Base-by-base conservation (phyloP, 2,329 filamentous ascomycete species). In the Colletotrichum cordylinicola region DNA sequence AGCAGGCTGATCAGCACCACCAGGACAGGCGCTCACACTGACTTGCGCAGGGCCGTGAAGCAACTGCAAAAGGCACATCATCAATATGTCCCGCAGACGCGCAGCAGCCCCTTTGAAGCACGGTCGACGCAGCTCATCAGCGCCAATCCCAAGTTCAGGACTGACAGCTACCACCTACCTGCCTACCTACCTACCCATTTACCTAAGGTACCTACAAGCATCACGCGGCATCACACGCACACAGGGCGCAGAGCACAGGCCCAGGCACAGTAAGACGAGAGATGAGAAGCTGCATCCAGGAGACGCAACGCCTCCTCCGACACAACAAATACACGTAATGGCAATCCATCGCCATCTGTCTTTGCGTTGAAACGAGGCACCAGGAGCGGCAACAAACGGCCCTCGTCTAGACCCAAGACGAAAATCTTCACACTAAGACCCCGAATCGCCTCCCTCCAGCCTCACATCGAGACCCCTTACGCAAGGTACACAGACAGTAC, bases 231-330 rank as follows among this genome's bases (percentile, higher is more conserved):
- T 31, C 64, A 66, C 37, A 31, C 64, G 48, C 64, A 31, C 62
- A 55, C 66, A 68, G 29, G 35, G 35, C 33, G 35, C 33, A 37
- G 52, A 37, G 68, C 48, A 72, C 55, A 61, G 68, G 69, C 68
- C 52, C 70, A 31, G 64, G 58, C 48, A 56, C 61, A 72, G 62
- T 67, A 35, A 67, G 72, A 64, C 58, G 70, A 72, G 52, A 68
- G 56, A 73, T 68, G 70, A 56, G 64, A 68, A 64, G 64, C 56
- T 33, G 64, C 66, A 66, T 39, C 33, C 72, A 31, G 35, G 60
- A 70, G 67, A 65, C 67, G 67, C 60, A 52, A 64, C 58, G 48
- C 58, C 72, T 56, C 48, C 18, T 67, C n/a, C 21, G 56, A 29
- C 62, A 55, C 68, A 35, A 65, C 33, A 58, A 65, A 58, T 37